These are phyloP conservation scores for Austroboletus festivus DNA, from an alignment of 768 basidiomycete species.

Conservation along the genomic window DNA sequence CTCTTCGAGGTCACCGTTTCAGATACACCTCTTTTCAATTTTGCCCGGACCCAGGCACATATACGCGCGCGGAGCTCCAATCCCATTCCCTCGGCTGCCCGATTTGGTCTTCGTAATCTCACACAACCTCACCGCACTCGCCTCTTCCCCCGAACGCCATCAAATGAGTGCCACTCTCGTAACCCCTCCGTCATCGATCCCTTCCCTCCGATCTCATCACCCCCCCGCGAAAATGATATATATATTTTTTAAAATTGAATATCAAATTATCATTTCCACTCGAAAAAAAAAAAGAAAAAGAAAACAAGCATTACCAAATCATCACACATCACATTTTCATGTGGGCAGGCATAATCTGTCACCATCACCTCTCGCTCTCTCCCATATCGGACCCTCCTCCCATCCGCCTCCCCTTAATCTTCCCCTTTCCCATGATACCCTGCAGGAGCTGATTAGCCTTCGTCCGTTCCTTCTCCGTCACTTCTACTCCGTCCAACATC, in stretches of 20 bases:
- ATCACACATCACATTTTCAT: constrained; percentile 29
- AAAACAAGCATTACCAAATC: constrained; percentile 8
- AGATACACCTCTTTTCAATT: constrained; percentile 27
- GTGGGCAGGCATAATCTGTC: constrained; percentile 32
- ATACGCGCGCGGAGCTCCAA: constrained; percentile 23
- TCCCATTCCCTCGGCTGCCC: constrained; percentile 15
- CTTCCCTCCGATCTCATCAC: not conserved
- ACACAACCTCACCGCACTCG: constrained; percentile 24
- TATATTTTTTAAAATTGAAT: constrained; percentile 10
- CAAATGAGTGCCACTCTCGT: constrained; percentile 9
- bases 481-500: constrained; percentile 82
- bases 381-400: constrained; percentile 16
- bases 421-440: constrained; percentile 47
- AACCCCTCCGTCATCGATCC: constrained; percentile 23
- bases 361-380: constrained; percentile 8
- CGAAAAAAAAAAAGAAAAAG: not conserved
- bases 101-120: constrained; percentile 16
- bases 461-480: constrained; percentile 78
- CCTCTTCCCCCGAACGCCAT: no score
- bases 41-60: constrained; percentile 25
- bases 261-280: not conserved
- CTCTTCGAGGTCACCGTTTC: constrained; percentile 30
- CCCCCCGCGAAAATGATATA: constrained; percentile 1
- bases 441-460: constrained; percentile 73
- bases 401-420: constrained; percentile 30